phyloP scores from a whole-genome alignment of 129 eudicot species.

The Saposhnikovia divaricata region DNA sequence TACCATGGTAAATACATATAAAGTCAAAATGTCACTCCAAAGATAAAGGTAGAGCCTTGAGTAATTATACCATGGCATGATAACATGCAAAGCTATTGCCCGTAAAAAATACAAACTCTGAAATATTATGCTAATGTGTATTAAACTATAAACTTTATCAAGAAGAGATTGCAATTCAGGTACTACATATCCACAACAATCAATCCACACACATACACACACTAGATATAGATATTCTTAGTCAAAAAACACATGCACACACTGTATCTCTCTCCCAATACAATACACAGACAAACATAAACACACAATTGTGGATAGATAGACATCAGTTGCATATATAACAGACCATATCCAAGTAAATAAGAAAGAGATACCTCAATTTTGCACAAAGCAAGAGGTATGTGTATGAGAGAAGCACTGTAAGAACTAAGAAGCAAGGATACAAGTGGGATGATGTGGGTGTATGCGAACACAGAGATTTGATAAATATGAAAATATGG shows the following conservation, averaged over 20 bases:
- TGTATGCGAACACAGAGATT: too few species aligned
- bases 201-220: neutral
- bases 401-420: too few species aligned
- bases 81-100: slow-evolving; percentile 3
- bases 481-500: too few species aligned
- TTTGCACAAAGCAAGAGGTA: too few species aligned
- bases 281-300: too few species aligned
- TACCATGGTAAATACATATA: slow-evolving; percentile 5
- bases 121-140: neutral
- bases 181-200: too few species aligned
- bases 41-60: neutral
- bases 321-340: too few species aligned
- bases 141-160: neutral
- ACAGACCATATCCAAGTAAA: too few species aligned
- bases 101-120: neutral
- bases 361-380: too few species aligned
- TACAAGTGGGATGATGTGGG: too few species aligned
- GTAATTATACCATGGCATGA: neutral
- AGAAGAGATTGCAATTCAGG: neutral
- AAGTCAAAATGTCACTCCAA: slow-evolving; percentile 5
- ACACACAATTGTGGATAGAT: neutral
- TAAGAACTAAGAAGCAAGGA: too few species aligned
- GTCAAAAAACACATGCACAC: neutral
- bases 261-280: too few species aligned
- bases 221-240: neutral